Evolutionary conservation across 768 basidiomycete genomes (phyloP), one percentile per base, ranked within the genome.

Genomic region (Mycena sanguinolenta): DNA sequence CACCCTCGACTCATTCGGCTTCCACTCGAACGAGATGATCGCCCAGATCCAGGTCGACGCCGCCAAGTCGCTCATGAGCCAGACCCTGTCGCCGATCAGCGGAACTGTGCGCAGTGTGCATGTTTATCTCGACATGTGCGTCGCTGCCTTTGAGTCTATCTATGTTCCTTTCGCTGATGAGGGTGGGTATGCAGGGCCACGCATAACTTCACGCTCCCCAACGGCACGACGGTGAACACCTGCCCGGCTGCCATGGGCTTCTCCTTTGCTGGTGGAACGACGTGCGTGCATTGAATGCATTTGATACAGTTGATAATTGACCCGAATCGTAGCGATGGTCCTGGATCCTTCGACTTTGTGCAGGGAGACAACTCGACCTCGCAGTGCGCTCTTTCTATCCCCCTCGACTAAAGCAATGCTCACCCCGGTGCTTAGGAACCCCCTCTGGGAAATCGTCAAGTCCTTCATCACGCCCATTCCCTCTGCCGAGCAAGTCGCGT

Each of bases 51-150:
- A 95, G 77, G 92, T 91, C 73, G 81, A 89, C 73, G 93, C 89
- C 27, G 92, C 94, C 5, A 85, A 87, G 75, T 83, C 77, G 25
- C 81, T 95, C 28, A 91, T 93, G 91, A 83, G 84, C 68, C 78
- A 83, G 10, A 70, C 75, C 1, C 80, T 91, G 59, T 79, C 77
- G 13, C 72, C 82, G 12, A 86, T 94, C 8, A 81, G 75, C 50
- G 94, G 94, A 5, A 77, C 85, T 19, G 91, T 95, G 64, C 88
- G 86, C 73, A 90, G 87, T 63, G 90, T 92, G n/a, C 93, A 94
- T 74, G 84, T 86, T 1, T 89, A 92, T 74, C 74, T 94, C 74
- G 80, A 90, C 65, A 94, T 95, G 93, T 91, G 73, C 52, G 89
- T 74, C 19, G 21, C 67, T 60, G 19, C 10, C n/a, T n/a, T n/a